phyloP scores from a whole-genome alignment of 2,329 filamentous ascomycete species.

The Alternaria metachromatica region DNA sequence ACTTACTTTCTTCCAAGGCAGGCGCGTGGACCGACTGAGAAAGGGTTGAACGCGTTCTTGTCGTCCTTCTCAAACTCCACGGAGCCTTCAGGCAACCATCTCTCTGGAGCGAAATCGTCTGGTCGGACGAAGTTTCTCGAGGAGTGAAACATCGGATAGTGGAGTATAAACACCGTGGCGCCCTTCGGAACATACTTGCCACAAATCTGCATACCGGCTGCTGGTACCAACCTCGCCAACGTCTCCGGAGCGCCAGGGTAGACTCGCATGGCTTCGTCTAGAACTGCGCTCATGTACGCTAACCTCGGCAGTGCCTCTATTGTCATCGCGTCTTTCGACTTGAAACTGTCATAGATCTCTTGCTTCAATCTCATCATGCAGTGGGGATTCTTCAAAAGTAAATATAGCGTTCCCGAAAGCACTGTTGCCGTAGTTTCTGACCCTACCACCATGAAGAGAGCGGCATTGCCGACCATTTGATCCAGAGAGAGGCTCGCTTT shows the following conservation, averaged over 20 bases:
- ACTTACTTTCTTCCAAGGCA: slow-evolving; percentile 9
- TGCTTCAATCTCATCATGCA: not conserved
- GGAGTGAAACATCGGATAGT: slow-evolving; percentile 3
- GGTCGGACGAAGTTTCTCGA: slow-evolving; percentile 3
- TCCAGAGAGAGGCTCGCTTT: slow-evolving; percentile 6
- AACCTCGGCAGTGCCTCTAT: slow-evolving; percentile 3
- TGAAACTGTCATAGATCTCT: slow-evolving; percentile 1
- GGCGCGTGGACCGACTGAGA: slow-evolving; percentile 4
- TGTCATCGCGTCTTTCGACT: slow-evolving; percentile 5
- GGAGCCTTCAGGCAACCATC: slow-evolving; percentile 1
- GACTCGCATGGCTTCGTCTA: slow-evolving; percentile 8
- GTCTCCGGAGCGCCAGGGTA: slow-evolving; percentile 10
- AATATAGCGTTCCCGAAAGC: not conserved
- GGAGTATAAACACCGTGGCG: slow-evolving; percentile 1
- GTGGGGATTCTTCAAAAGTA: not conserved
- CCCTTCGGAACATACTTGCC: not conserved
- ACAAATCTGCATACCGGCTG: slow-evolving; percentile 1
- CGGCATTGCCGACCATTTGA: slow-evolving; percentile 7
- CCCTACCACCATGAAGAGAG: slow-evolving; percentile 7
- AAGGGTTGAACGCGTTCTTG: slow-evolving; percentile 6
- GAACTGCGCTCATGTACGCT: slow-evolving; percentile 5
- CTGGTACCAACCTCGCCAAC: slow-evolving; percentile 5
- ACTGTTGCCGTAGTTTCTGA: slow-evolving; percentile 7
- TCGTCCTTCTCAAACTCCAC: slow-evolving; percentile 2
- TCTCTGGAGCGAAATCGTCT: slow-evolving; percentile 1